Evolutionary conservation across 1,284 basidiomycete species (phyloP), one percentile per base, ranked within the genome.

Genomic region (Tremellales sp.): DNA sequence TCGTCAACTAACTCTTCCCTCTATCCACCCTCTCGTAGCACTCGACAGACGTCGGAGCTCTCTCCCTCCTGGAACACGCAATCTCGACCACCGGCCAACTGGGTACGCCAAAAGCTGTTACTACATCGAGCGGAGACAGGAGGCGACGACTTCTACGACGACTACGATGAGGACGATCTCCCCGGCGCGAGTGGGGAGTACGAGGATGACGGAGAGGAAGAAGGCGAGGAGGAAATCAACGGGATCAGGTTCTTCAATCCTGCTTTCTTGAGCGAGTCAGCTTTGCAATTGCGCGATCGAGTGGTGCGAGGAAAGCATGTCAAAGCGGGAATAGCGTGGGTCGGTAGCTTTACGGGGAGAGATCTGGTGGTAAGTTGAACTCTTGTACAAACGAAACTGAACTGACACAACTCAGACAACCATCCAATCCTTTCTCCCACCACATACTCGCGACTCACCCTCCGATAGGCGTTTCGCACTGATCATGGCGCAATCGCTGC

Each of bases 281-380:
- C 91, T 4, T 83, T 93, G 6, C 84, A 88, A 60, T 72, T 97
- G 43, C 79, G 85, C 36, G 91, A 95, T 70, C 84, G 85, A 58
- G 86, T 97, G 1, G 86, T 85, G 2, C 78, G 86, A 39, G 84
- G 84, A 12, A 83, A 82, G 3, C 92, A 97, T 64, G 86, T 92
- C 52, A 95, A 95, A 72, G 87, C 86, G 7, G 86, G 86, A 48
- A 86, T 93, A 37, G 85, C 87, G 0, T 93, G 91, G 68, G 84
- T 84, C 2, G 77, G 81, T 10, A 86, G 87, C 10, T 95, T 95
- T 63, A 95, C 91, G 1, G 92, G 91, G 5, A 86, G 86, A 56
- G 90, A 94, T 63, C 83, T 93, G 42, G 88, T 97, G 49, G 87
- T 92, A 73, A 63, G 88, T 79, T 9, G 25, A 48, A 35, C 46